Base-by-base conservation (phyloP, 352 stramenopile genomes). In the Globisporangium spiculum region DNA sequence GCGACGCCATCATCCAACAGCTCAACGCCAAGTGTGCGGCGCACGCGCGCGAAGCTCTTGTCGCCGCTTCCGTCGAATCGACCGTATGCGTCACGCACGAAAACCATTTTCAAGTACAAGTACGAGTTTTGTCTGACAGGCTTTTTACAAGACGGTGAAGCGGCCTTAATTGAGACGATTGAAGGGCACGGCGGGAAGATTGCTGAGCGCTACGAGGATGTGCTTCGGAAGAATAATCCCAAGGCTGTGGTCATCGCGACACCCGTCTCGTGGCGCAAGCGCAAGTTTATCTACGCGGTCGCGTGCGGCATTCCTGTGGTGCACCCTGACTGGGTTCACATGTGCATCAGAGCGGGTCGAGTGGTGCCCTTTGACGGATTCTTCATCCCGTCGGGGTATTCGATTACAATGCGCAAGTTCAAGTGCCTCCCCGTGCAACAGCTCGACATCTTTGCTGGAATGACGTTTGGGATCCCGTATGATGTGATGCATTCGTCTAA, bases 221-320 rank as follows among this genome's bases (percentile, higher is more conserved):
- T 88, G 10, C 41, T 91, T 4, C 74, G 78, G 22, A 79, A 76
- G 48, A 72, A 67, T 26, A 89, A 85, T 50, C 18, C 52, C 0
- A 91, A 91, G 62, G 81, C 78, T 0, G 80, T 92, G 7, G 82
- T 94, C 30, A 91, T 95, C 22, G 83, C 85, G 12, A 95, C 84
- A 0, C 78, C 85, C 3, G 75, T 90, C 20, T 86, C 85, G 7
- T 93, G 84, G 81, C 80, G 88, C 20, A 92, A 92, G 30, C 77
- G 82, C 46, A 95, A 95, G 75, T 92, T 92, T 69, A 87, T 92
- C 74, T 81, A 86, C 66, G 88, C 88, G 6, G 59, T 95, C 60
- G 83, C 83, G n/a, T 91, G 79, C 66, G 84, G 85, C n/a, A 91
- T 95, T 20, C 84, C 88, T 16, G 83, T 95, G 3, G 74, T 95